Percentiles rank a stretch among this genome's conserved stretches.
These are phyloP conservation scores for Colletotrichum higginsianum DNA, from an alignment of 2,329 filamentous ascomycete species.

Conservation along the genomic window DNA sequence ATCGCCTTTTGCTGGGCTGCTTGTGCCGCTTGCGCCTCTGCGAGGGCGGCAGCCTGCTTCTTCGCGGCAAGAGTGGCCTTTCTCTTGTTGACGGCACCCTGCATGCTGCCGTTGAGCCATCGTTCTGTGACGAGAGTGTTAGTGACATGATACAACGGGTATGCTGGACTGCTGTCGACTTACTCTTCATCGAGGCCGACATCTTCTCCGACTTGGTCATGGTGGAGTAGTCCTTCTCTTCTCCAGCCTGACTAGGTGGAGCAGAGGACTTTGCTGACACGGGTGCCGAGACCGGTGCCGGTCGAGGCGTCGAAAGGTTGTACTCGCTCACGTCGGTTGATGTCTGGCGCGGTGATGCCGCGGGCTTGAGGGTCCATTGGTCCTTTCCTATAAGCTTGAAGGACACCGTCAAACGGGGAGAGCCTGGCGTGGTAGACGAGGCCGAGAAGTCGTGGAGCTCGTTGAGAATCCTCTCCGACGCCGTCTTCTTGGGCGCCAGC, in stretches of 20 bases:
- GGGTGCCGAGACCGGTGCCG: slow-evolving; percentile 37
- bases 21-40: slow-evolving; percentile 26
- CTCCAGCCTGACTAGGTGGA: slow-evolving; percentile 44
- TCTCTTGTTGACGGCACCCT: slow-evolving; percentile 71
- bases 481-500: slow-evolving; percentile 16
- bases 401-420: slow-evolving; percentile 26
- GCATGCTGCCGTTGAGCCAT: slow-evolving; percentile 74
- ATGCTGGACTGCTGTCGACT: slow-evolving; percentile 46
- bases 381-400: slow-evolving; percentile 38
- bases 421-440: slow-evolving; percentile 12
- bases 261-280: slow-evolving; percentile 40
- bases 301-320: slow-evolving; percentile 30
- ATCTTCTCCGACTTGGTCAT: slow-evolving; percentile 78
- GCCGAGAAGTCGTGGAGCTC: slow-evolving; percentile 27
- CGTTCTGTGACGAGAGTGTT: slow-evolving; percentile 59
- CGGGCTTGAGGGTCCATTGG: slow-evolving; percentile 30
- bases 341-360: slow-evolving; percentile 30
- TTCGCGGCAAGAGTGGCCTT: slow-evolving; percentile 73
- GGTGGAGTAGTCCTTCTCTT: slow-evolving; percentile 70
- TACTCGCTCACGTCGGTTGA: slow-evolving; percentile 37
- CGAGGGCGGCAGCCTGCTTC: slow-evolving; percentile 61
- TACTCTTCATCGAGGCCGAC: slow-evolving; percentile 77
- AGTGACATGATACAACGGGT: slow-evolving; percentile 42
- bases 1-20: slow-evolving; percentile 20
- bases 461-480: slow-evolving; percentile 32